These are phyloP conservation scores for Calvatia gigantea DNA, from an alignment of 768 basidiomycete genomes.

Conservation along the genomic window DNA sequence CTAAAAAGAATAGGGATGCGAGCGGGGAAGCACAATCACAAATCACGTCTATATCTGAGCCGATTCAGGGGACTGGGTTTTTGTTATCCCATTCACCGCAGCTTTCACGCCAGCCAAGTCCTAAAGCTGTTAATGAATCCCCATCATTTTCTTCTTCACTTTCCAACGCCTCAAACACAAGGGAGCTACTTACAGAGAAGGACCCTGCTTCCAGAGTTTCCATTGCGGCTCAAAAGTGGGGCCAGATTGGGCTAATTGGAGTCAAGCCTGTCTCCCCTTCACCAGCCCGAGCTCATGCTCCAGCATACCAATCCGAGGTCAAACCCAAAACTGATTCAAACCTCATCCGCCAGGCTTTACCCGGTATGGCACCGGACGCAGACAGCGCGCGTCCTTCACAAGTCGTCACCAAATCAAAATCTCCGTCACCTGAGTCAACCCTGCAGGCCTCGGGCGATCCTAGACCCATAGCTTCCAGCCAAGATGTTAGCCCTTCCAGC, in stretches of 20 bases:
- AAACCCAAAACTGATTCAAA: not conserved
- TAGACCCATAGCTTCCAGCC: not conserved
- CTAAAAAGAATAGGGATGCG: conserved; percentile 40
- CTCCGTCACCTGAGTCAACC: conserved; percentile 8
- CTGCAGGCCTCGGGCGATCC: not conserved
- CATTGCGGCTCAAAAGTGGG: conserved; percentile 28
- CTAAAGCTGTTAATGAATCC: not conserved
- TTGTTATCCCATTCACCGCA: not conserved
- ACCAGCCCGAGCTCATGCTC: not conserved
- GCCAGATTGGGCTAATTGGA: conserved; percentile 28
- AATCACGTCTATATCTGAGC: not conserved
- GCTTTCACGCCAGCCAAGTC: not conserved
- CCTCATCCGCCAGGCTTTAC: conserved; percentile 33
- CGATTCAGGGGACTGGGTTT: not conserved
- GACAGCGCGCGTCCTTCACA: conserved; percentile 1
- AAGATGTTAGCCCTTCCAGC: not conserved
- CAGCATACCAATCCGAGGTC: not conserved
- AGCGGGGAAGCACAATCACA: not conserved
- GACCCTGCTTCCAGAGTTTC: conserved; percentile 14
- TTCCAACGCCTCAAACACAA: not conserved
- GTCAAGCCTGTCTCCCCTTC: conserved; percentile 18
- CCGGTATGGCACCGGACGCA: conserved; percentile 28
- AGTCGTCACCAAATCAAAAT: not conserved
- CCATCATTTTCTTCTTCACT: not conserved
- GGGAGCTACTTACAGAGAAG: not conserved